phyloP scores from a whole-genome alignment of 1,284 basidiomycete genomes.

The Phellopilus nigrolimitatus region DNA sequence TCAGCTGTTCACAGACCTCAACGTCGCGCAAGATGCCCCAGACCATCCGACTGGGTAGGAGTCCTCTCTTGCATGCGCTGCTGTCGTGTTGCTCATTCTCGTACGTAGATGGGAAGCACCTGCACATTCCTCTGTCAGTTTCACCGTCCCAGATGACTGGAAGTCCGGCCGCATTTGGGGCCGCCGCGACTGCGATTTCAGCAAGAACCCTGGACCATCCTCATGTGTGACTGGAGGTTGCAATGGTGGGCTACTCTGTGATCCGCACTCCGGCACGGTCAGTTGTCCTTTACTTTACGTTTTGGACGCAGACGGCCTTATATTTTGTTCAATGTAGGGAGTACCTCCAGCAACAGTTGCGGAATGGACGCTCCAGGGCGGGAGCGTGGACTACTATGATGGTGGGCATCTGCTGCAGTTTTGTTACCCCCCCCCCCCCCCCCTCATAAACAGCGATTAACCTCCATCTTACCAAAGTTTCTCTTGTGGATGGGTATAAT shows the following conservation, averaged over 20 bases:
- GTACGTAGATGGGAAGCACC: background rate
- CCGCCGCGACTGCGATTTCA: constrained; percentile 45
- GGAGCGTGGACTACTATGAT: constrained; percentile 44
- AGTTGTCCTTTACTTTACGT: background rate
- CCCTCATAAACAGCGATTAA: no score
- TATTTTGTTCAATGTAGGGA: constrained; percentile 33
- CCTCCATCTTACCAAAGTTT: constrained; percentile 31
- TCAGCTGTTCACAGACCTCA: constrained; percentile 25
- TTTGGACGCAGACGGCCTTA: no score
- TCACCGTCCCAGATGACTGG: constrained; percentile 29
- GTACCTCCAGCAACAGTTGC: constrained; percentile 54
- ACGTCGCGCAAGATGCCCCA: constrained; percentile 23
- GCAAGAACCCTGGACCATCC: constrained; percentile 32
- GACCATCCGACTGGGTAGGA: constrained; percentile 18
- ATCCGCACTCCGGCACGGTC: constrained; percentile 11
- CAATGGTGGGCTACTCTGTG: constrained; percentile 45
- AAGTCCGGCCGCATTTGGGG: constrained; percentile 35
- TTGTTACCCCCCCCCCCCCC: background rate
- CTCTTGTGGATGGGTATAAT: constrained; percentile 56
- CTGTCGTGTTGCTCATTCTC: background rate
- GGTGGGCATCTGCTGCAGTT: constrained; percentile 28
- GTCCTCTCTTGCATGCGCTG: constrained; percentile 21
- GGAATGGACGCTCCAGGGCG: constrained; percentile 46
- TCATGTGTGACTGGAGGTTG: constrained; percentile 42
- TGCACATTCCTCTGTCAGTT: constrained; percentile 20